phyloP scores from a whole-genome alignment of 805 yeast genomes.

The Suhomyces sp. region DNA sequence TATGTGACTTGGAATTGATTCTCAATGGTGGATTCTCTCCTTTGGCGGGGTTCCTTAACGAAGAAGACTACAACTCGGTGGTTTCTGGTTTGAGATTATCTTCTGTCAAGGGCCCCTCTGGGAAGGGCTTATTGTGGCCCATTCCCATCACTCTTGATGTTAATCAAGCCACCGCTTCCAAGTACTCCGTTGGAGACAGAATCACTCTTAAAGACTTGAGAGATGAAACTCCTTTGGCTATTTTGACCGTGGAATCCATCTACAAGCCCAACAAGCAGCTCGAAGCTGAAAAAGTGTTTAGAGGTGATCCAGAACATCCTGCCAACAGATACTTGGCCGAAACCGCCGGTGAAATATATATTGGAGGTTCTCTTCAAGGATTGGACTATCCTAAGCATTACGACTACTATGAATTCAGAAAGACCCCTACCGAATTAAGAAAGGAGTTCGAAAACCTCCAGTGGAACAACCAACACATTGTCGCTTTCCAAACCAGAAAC shows the following conservation, averaged over 20 bases:
- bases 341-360: constrained; percentile 76
- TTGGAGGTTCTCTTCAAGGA: constrained; percentile 89
- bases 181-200: constrained; percentile 55
- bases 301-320: constrained; percentile 98
- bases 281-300: constrained; percentile 85
- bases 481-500: constrained; percentile 96
- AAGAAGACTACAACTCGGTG: constrained; percentile 68
- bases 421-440: constrained; percentile 89
- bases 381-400: constrained; percentile 82
- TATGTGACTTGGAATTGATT: constrained; percentile 90
- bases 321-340: constrained; percentile 74
- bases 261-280: constrained; percentile 75
- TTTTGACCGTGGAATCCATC: constrained; percentile 74
- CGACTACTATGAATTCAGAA: constrained; percentile 84
- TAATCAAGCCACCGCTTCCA: constrained; percentile 45
- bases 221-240: constrained; percentile 76
- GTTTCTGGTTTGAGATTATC: constrained; percentile 69
- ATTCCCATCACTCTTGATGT: constrained; percentile 92
- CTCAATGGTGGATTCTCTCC: constrained; percentile 95
- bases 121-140: constrained; percentile 77
- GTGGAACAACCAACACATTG: constrained; percentile 74
- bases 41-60: constrained; percentile 61
- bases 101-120: constrained; percentile 35
- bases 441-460: constrained; percentile 75
- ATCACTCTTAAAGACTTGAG: constrained; percentile 78